A percentile compares a stretch with the other conserved stretches of the same genome.
Evolutionary conservation across 495 filamentous ascomycete genomes (phyloP).

Genomic region (Emericellopsis terricola): DNA sequence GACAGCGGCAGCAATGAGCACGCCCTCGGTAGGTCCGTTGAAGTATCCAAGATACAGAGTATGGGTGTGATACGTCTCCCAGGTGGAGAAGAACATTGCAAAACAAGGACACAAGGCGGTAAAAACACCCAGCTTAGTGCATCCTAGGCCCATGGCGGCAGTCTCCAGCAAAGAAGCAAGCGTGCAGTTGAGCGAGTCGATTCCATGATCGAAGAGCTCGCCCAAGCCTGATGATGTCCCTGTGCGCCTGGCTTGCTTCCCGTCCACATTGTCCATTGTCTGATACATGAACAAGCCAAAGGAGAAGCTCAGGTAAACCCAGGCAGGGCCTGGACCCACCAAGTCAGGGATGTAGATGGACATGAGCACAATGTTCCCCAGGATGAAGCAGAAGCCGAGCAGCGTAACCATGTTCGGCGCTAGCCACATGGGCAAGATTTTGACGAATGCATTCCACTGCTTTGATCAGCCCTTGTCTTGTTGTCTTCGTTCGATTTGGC

Average conservation of each 20-base stretch:
- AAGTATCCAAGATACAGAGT: constrained; percentile 92
- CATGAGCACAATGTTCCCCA: constrained; percentile 67
- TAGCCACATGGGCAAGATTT: constrained; percentile 84
- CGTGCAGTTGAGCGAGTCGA: constrained; percentile 94
- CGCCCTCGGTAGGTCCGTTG: constrained; percentile 92
- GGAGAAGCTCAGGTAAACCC: constrained; percentile 91
- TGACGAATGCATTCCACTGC: constrained; percentile 94
- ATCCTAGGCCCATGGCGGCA: constrained; percentile 78
- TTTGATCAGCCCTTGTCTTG: constrained; percentile 1
- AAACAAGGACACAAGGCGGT: constrained; percentile 82
- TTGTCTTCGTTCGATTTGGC: constrained; percentile 9
- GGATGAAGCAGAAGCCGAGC: constrained; percentile 84
- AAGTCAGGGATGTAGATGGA: constrained; percentile 80
- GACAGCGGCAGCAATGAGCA: constrained; percentile 68
- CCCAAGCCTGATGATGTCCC: constrained; percentile 89
- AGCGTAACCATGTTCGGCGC: constrained; percentile 97
- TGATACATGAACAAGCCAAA: constrained; percentile 95
- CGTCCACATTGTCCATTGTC: constrained; percentile 96
- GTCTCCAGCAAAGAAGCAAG: constrained; percentile 76
- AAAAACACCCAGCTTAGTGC: constrained; percentile 65
- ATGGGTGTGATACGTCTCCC: constrained; percentile 98
- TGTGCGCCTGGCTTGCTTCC: constrained; percentile 88
- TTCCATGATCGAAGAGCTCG: constrained; percentile 96
- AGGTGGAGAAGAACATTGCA: constrained; percentile 98
- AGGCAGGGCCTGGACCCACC: constrained; percentile 72